Evolutionary conservation across 2,329 filamentous ascomycete species (phyloP), one percentile per base, ranked within the genome.

Genomic region (Cytospora leucostoma): DNA sequence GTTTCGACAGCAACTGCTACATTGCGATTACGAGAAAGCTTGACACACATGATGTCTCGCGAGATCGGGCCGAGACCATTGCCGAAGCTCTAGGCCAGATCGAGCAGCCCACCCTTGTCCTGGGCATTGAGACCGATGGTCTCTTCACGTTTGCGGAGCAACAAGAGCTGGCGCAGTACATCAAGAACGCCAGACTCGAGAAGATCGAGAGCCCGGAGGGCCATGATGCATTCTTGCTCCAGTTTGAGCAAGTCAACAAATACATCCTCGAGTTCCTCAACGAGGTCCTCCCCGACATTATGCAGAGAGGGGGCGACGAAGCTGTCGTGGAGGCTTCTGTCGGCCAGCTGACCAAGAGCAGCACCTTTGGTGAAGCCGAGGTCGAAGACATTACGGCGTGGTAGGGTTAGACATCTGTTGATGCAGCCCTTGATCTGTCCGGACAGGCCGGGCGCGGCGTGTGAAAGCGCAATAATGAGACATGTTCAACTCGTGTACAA

Each of bases 1-100:
- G 95, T 11, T 99, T 98, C 75, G 95, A 99, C 76, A 92, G 93
- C 71, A 99, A 99, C 76, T 99, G 95, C 79, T 99, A 99, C 79
- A 98, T 99, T 70, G 93, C 95, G 69, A 97, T 99, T 76, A 98
- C 95, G 5, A 90, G 95, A 71, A 99, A 99, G 77, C 85, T 99
- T 17, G 95, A 99, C 74, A 98, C 95, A 0, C 95, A 99, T 76
- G 95, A 99, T 74, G 87, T 99, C 33, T 96, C 93, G 15, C 86
- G 93, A 50, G 86, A 88, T 72, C 89, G 94, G 6, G 78, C 86
- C n/a, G 70, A 78, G 49, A 80, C 84, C 33, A 87, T 96, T 37
- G 83, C 85, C 33, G 87, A 92, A 64, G 94, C 94, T 0, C 82
- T 99, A 4, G 86, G 85, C 0, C 78, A 91, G 73, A 95, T 99